These are phyloP conservation scores for Camellia oleifera DNA, from an alignment of 179 eudicot genomes.

Conservation along the genomic window DNA sequence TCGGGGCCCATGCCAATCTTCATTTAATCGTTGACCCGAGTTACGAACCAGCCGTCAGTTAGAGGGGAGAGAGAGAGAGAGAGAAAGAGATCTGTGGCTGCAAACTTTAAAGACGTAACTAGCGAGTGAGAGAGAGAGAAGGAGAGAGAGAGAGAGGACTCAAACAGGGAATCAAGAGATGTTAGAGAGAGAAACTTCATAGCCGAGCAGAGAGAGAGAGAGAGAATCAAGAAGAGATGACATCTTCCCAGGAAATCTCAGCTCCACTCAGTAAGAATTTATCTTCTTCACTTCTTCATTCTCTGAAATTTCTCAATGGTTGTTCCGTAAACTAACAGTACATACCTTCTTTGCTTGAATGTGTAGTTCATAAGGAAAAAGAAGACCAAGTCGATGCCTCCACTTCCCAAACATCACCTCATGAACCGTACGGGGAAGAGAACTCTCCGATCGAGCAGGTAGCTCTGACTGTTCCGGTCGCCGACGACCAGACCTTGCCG, in stretches of 20 bases:
- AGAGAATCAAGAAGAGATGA: neutral
- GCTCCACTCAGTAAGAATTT: constrained; percentile 2
- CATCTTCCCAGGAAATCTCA: neutral
- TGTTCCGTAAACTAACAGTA: neutral
- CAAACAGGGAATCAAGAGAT: too few relatives aligned
- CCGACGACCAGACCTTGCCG: constrained; percentile 37
- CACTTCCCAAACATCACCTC: neutral
- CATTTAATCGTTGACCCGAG: neutral
- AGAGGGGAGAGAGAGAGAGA: neutral
- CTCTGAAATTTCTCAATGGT: neutral
- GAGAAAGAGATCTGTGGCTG: neutral
- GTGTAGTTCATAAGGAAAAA: neutral
- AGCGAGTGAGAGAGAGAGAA: neutral
- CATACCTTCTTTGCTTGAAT: neutral
- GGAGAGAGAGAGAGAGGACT: neutral
- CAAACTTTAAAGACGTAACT: too few relatives aligned
- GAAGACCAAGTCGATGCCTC: neutral
- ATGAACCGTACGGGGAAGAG: constrained; percentile 14
- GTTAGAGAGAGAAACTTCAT: neutral
- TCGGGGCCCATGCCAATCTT: too few relatives aligned
- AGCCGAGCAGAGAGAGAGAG: neutral
- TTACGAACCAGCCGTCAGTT: too few relatives aligned
- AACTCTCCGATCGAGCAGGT: constrained; percentile 54
- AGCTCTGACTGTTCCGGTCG: constrained; percentile 44
- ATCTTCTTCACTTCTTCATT: neutral